phyloP scores from a whole-genome alignment of 257 asterid species.

The Jaltomata sinuosa region DNA sequence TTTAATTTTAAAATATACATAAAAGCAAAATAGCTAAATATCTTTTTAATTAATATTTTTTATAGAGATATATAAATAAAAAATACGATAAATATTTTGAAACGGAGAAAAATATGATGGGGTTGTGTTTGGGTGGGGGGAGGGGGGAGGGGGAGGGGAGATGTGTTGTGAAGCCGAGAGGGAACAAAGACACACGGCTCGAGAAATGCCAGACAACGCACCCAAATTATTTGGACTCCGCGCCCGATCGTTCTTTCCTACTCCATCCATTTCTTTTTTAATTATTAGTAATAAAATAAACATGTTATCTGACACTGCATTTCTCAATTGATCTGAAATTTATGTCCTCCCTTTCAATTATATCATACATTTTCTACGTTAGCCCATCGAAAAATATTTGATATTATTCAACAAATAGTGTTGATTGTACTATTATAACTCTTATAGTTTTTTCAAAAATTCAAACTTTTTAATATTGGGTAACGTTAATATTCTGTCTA shows the following conservation, averaged over 20 bases:
- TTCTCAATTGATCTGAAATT: too few relatives aligned
- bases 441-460: not conserved
- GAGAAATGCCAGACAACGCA: conserved; percentile 1
- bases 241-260: not conserved
- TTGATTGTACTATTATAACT: not conserved
- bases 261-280: not conserved
- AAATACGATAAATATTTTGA: not conserved
- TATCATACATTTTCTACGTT: not conserved
- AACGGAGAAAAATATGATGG: too few relatives aligned
- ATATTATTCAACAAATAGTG: not conserved
- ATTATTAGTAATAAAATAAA: too few relatives aligned
- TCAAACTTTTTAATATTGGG: not conserved
- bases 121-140: too few relatives aligned
- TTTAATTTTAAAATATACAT: too few relatives aligned
- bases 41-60: not conserved
- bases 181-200: conserved; percentile 1
- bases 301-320: too few relatives aligned
- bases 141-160: too few relatives aligned
- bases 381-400: not conserved
- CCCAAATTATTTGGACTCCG: too few relatives aligned
- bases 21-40: not conserved
- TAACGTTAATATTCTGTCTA: too few relatives aligned
- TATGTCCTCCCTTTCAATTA: not conserved
- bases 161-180: not conserved
- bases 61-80: not conserved